Percentiles rank a stretch among this genome's conserved stretches.
Evolutionary conservation across 768 basidiomycete species (phyloP).

Genomic region (Rhodotorula kratochvilovae): DNA sequence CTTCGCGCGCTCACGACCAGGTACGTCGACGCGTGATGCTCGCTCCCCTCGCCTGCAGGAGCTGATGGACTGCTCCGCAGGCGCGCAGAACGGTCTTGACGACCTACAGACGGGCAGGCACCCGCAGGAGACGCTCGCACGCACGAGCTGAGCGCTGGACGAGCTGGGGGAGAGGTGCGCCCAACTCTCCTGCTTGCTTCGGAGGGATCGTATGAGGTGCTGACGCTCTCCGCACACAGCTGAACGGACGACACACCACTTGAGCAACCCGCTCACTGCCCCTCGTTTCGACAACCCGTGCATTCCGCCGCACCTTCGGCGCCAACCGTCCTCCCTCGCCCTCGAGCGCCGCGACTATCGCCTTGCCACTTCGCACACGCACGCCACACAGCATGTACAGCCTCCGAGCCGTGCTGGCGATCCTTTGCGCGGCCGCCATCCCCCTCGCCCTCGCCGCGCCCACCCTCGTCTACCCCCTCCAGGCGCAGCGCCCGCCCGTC

Average conservation of each 20-base stretch:
- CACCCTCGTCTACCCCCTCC: conserved; percentile 57
- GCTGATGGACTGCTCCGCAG: not conserved
- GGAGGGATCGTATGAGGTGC: no score
- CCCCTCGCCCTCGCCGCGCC: conserved; percentile 5
- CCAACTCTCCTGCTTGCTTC: no score
- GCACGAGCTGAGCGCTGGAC: not conserved
- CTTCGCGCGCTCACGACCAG: not conserved
- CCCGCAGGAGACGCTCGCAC: not conserved
- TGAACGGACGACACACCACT: not conserved
- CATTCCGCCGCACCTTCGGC: not conserved
- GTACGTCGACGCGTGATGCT: no score
- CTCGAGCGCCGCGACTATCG: not conserved
- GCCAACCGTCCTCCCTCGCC: not conserved
- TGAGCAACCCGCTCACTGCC: conserved; percentile 6
- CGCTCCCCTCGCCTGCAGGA: not conserved
- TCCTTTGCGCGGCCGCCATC: not conserved
- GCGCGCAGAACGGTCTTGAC: no score
- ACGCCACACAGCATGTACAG: not conserved
- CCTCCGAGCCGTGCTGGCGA: not conserved
- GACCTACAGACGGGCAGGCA: not conserved
- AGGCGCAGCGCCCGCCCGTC: conserved; percentile 70
- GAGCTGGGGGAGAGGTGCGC: not conserved
- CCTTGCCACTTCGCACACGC: no score
- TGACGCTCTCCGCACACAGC: no score
- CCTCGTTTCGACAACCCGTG: not conserved